phyloP scores from a whole-genome alignment of 306 rosid species.

The Corylus avellana region DNA sequence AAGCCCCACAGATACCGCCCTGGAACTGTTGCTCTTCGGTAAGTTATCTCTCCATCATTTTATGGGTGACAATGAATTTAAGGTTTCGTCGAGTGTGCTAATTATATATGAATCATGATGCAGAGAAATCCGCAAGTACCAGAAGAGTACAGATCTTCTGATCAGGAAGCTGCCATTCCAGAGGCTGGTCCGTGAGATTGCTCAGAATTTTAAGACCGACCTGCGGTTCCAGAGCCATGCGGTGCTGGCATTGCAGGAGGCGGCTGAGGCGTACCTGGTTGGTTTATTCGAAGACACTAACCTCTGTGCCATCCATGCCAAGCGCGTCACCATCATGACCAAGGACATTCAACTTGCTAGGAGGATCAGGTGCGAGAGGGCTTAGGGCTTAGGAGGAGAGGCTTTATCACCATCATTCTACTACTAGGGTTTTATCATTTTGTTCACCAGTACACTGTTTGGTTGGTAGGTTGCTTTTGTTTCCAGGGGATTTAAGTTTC shows the following conservation, averaged over 20 bases:
- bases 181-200: conserved; percentile 40
- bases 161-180: conserved; percentile 47
- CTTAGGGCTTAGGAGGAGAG: not conserved
- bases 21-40: conserved; percentile 54
- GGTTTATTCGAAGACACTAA: conserved; percentile 50
- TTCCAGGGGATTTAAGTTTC: too few species aligned
- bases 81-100: not conserved
- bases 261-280: conserved; percentile 51
- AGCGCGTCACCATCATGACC: conserved; percentile 37
- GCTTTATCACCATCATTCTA: too few species aligned
- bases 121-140: conserved; percentile 50
- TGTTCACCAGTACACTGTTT: too few species aligned
- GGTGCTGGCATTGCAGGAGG: conserved; percentile 46
- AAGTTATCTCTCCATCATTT: not conserved
- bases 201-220: conserved; percentile 45
- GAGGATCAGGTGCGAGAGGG: conserved; percentile 42
- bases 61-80: not conserved
- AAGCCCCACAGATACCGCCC: conserved; percentile 59
- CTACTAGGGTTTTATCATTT: too few species aligned
- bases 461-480: too few species aligned
- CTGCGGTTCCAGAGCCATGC: conserved; percentile 53
- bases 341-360: conserved; percentile 49
- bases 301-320: conserved; percentile 49
- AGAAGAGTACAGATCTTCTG: conserved; percentile 41
- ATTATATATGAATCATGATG: not conserved